These are phyloP conservation scores for Aspergillus japonicus DNA, from an alignment of 2,329 filamentous ascomycete species.

Conservation along the genomic window DNA sequence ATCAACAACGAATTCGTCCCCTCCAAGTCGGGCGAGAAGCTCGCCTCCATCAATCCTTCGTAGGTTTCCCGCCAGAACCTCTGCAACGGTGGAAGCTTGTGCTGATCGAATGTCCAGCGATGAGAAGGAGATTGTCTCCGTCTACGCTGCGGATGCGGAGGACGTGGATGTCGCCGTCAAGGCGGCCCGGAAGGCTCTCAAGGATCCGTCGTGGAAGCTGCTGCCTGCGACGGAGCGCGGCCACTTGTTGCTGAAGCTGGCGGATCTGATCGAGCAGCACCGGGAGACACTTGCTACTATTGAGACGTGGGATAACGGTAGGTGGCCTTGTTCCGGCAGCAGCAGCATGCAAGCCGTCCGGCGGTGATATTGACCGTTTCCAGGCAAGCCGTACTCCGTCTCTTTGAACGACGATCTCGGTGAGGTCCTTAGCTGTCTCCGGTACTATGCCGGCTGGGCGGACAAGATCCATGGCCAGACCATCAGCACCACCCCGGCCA, in stretches of 20 bases:
- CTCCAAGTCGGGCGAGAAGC: constrained; percentile 62
- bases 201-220: constrained; percentile 36
- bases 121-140: constrained; percentile 68
- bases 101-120: constrained; percentile 44
- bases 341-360: no score
- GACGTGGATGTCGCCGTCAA: constrained; percentile 35
- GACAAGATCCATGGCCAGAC: constrained; percentile 91
- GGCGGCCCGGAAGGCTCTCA: constrained; percentile 36
- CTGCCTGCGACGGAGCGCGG: constrained; percentile 59
- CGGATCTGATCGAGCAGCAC: constrained; percentile 66
- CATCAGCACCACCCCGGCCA: constrained; percentile 57
- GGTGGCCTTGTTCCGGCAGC: background rate
- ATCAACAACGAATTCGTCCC: constrained; percentile 80
- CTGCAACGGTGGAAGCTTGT: background rate
- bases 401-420: constrained; percentile 66
- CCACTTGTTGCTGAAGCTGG: constrained; percentile 65
- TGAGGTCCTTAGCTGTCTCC: constrained; percentile 66
- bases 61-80: constrained; percentile 22
- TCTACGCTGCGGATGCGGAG: constrained; percentile 57
- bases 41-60: constrained; percentile 68
- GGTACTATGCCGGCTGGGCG: constrained; percentile 88
- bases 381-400: constrained; percentile 46
- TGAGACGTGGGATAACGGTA: constrained; percentile 77
- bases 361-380: background rate
- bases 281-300: constrained; percentile 62